Conservation (phyloP, 169 alveolate genomes). For the Cryptosporidium tyzzeri region DNA sequence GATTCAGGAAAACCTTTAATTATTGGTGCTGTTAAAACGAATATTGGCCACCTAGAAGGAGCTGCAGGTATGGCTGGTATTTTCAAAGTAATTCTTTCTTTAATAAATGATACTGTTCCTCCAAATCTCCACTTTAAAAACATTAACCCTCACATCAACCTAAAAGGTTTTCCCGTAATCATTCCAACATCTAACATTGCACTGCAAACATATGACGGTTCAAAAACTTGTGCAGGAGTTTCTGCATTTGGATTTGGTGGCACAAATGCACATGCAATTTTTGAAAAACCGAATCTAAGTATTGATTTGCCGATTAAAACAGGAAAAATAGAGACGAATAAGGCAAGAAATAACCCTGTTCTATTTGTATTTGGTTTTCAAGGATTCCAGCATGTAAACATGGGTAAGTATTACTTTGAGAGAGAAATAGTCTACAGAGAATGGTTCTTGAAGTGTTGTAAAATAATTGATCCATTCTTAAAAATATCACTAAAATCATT, state of each 20-base stretch:
- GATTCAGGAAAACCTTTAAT: constrained; percentile 82
- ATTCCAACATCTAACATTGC: constrained; percentile 78
- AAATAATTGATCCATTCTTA: constrained; percentile 78
- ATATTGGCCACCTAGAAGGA: constrained; percentile 87
- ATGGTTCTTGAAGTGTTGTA: constrained; percentile 81
- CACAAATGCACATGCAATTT: constrained; percentile 83
- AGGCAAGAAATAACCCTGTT: not conserved
- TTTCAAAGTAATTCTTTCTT: constrained; percentile 81
- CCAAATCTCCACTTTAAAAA: constrained; percentile 83
- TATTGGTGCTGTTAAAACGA: constrained; percentile 86
- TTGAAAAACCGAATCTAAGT: constrained; percentile 77
- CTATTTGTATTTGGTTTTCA: constrained; percentile 81
- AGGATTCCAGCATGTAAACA: constrained; percentile 76
- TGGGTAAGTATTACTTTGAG: constrained; percentile 78
- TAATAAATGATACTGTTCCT: constrained; percentile 80
- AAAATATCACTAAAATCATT: constrained; percentile 79
- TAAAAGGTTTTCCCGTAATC: constrained; percentile 79
- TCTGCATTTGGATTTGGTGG: constrained; percentile 86
- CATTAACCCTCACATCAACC: constrained; percentile 85
- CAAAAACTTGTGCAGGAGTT: constrained; percentile 78
- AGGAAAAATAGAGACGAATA: not conserved
- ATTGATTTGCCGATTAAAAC: not conserved
- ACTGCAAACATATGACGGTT: constrained; percentile 59
- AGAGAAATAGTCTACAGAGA: constrained; percentile 80
- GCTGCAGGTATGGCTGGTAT: constrained; percentile 86